Evolutionary conservation across 495 filamentous ascomycete genomes (phyloP).

Genomic region (Penicillium ucsense): DNA sequence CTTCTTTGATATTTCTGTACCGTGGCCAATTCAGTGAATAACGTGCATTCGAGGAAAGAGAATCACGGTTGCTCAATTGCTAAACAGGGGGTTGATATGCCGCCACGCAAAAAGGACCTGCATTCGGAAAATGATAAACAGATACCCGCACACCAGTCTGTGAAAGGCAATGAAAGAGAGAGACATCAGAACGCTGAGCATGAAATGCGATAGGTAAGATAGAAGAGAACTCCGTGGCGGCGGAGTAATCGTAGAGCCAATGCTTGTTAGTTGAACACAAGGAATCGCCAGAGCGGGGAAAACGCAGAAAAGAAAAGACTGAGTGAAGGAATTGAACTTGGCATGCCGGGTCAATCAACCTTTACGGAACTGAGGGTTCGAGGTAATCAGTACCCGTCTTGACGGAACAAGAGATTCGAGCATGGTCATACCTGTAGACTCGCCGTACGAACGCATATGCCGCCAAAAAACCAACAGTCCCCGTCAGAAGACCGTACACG

Average conservation of each 20-base stretch:
- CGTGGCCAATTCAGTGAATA: no score
- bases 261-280: slow-evolving; percentile 15
- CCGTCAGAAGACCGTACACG: slow-evolving; percentile 75
- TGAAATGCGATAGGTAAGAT: not conserved
- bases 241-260: slow-evolving; percentile 8
- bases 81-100: no score
- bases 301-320: not conserved
- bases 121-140: no score
- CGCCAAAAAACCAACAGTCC: slow-evolving; percentile 81
- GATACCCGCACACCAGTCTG: no score
- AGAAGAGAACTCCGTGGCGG: slow-evolving; percentile 17
- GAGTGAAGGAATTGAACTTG: not conserved
- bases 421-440: slow-evolving; percentile 61
- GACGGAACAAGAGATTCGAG: not conserved
- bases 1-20: no score
- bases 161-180: no score
- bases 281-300: slow-evolving; percentile 5
- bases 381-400: not conserved
- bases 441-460: slow-evolving; percentile 83
- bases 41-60: no score
- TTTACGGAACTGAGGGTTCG: slow-evolving; percentile 25
- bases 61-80: no score
- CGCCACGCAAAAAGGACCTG: no score
- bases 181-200: no score
- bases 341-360: slow-evolving; percentile 19